Evolutionary conservation across 192 early-diverging fungal genomes (phyloP), one percentile per base, ranked within the genome.

Genomic region (Coemansia guatemalensis): DNA sequence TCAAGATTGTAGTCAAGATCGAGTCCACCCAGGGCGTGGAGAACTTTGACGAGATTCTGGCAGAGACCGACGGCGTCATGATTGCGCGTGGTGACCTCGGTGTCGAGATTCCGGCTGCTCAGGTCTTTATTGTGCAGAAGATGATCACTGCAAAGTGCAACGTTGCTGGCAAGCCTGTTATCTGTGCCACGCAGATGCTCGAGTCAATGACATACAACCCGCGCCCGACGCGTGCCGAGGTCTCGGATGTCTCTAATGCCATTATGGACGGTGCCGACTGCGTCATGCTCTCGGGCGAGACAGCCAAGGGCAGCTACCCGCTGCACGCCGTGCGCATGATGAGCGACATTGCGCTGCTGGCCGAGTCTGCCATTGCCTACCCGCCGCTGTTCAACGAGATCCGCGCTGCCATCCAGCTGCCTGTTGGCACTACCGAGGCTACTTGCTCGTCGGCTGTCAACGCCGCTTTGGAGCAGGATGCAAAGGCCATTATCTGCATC

Each of bases 81-180:
- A 91, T 98, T 76, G 97, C 97, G 44, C 93, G 97, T 81, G 97
- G 97, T 74, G 96, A 98, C 77, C 81, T 99, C 53, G 97, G 97
- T 62, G 95, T 97, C 32, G 97, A 99, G 82, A 95, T 97, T 56
- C 97, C 95, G 24, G 87, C 93, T 23, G 91, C 94, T 61, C 87
- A 92, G 71, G 95, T 95, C 1, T 93, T 93, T 70, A 86, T 94
- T 65, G 92, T 85, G 68, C 96, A 99, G 71, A 99, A 99, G 85
- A 96, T 95, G 93, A 97, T 99, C 86, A 99, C 92, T 66, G 88
- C 95, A 62, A 97, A 99, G 84, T 96, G 95, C 82, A 99, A 99
- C 68, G 73, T 93, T 49, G 94, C 90, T 33, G 96, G 95, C 52
- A 99, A 97, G 84, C 95, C 93, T 26, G 96, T 96, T 44, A 90